Conservation (phyloP, 2,329 filamentous ascomycete species). For the Exophiala sp. region DNA sequence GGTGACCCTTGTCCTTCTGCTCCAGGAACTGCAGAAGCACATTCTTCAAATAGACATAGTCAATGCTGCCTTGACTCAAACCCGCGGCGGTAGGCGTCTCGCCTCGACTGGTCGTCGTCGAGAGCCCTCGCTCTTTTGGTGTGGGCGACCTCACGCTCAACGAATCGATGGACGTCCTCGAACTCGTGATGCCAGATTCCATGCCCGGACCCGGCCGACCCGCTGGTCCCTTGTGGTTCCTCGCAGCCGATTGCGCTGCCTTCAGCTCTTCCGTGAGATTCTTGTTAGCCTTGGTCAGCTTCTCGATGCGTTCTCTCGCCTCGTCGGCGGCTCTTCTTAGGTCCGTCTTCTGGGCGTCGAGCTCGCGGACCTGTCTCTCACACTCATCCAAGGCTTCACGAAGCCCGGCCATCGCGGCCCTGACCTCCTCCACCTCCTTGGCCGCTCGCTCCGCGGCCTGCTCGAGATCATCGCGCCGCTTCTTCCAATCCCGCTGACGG, state of each 20-base stretch:
- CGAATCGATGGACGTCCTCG: constrained; percentile 55
- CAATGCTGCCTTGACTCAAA: constrained; percentile 37
- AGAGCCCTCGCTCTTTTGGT: constrained; percentile 38
- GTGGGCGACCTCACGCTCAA: constrained; percentile 35
- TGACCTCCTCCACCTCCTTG: constrained; percentile 69
- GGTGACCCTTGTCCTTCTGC: constrained; percentile 61
- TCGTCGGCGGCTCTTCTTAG: constrained; percentile 73
- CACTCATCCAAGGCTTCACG: constrained; percentile 77
- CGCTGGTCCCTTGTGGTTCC: constrained; percentile 26
- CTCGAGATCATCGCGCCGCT: constrained; percentile 70
- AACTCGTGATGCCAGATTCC: constrained; percentile 47
- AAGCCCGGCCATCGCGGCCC: constrained; percentile 68
- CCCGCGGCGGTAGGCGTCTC: constrained; percentile 35
- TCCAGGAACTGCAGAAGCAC: constrained; percentile 61
- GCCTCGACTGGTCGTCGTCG: constrained; percentile 32
- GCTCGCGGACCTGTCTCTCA: constrained; percentile 74
- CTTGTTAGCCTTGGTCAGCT: constrained; percentile 64
- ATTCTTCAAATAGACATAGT: constrained; percentile 62
- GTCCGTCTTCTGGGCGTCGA: constrained; percentile 74
- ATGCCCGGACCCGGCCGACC: constrained; percentile 29
- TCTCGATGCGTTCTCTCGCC: constrained; percentile 67
- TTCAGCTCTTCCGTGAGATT: constrained; percentile 55
- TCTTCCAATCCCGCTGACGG: constrained; percentile 67
- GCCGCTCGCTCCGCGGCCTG: constrained; percentile 60
- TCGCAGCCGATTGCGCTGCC: constrained; percentile 38